A percentile compares a stretch with the other conserved stretches of the same genome.
These are phyloP conservation scores for Geosiphon pyriformis DNA, from an alignment of 192 early-diverging fungal species.

Conservation along the genomic window DNA sequence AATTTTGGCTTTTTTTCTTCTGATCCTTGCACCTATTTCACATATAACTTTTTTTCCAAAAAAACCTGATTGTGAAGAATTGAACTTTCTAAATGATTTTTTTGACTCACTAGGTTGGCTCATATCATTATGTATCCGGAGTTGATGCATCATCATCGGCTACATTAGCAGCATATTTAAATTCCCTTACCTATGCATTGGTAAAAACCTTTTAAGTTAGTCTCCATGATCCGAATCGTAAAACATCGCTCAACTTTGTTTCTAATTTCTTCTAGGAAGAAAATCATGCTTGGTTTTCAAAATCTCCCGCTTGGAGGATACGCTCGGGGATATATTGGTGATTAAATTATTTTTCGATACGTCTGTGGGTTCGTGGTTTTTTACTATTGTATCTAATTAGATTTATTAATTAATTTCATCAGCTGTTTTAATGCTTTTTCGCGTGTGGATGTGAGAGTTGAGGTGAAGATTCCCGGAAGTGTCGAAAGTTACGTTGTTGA, in stretches of 20 bases:
- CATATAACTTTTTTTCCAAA: too few relatives aligned
- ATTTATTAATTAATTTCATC: slow-evolving; percentile 18
- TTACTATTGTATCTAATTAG: neutral
- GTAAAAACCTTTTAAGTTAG: slow-evolving; percentile 35
- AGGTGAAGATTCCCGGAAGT: slow-evolving; percentile 96
- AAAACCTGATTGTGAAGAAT: too few relatives aligned
- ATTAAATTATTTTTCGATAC: neutral
- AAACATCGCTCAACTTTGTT: neutral
- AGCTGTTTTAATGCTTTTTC: slow-evolving; percentile 98
- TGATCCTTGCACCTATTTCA: too few relatives aligned
- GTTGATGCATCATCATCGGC: slow-evolving; percentile 91
- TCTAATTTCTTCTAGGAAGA: slow-evolving; percentile 45
- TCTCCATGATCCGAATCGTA: slow-evolving; percentile 5
- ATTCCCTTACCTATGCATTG: slow-evolving; percentile 88
- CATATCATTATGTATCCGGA: slow-evolving; percentile 74
- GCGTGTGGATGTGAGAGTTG: slow-evolving; percentile 94
- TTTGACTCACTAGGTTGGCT: slow-evolving; percentile 63
- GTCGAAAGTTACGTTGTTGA: slow-evolving; percentile 92
- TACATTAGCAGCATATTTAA: slow-evolving; percentile 94
- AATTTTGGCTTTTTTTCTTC: too few relatives aligned
- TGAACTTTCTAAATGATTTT: slow-evolving; percentile 7
- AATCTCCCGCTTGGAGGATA: slow-evolving; percentile 55
- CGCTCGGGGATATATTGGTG: slow-evolving; percentile 64
- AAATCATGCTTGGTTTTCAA: slow-evolving; percentile 60
- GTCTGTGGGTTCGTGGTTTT: neutral